phyloP scores from a whole-genome alignment of 768 basidiomycete species.

The Boletus sp. region DNA sequence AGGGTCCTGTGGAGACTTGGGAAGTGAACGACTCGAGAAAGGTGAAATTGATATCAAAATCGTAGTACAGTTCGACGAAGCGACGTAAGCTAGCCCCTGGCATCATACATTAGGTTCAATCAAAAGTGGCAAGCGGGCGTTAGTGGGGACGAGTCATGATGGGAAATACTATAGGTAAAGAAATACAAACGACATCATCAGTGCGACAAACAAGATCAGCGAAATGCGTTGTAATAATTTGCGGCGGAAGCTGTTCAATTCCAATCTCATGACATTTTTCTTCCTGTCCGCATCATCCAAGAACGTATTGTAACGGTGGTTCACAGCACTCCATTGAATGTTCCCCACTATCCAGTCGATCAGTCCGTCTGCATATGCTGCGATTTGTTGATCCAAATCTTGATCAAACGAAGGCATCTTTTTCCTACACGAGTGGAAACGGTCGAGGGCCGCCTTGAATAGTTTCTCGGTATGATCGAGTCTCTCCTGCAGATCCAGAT shows the following conservation, averaged over 20 bases:
- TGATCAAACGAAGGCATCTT: constrained; percentile 17
- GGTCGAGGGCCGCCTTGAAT: constrained; percentile 21
- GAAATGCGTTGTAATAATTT: constrained; percentile 1
- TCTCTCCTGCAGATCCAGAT: constrained; percentile 25
- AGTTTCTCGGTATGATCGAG: constrained; percentile 20
- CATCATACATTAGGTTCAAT: not conserved
- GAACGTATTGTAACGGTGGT: constrained; percentile 28
- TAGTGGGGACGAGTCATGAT: not conserved
- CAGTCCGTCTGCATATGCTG: constrained; percentile 26
- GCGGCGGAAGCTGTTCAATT: constrained; percentile 2
- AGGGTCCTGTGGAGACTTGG: constrained; percentile 62
- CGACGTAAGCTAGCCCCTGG: not conserved
- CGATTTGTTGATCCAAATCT: constrained; percentile 17
- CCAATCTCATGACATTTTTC: constrained; percentile 20
- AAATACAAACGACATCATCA: constrained; percentile 9
- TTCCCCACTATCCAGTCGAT: constrained; percentile 27
- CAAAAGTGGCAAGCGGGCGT: not conserved
- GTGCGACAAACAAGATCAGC: constrained; percentile 4
- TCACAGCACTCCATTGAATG: constrained; percentile 29
- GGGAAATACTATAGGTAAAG: not conserved
- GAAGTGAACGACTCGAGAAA: constrained; percentile 39
- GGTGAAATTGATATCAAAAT: constrained; percentile 15
- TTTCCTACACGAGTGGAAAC: constrained; percentile 22
- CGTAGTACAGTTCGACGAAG: not conserved
- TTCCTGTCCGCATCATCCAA: constrained; percentile 19